Base-by-base conservation (phyloP, 2,329 filamentous ascomycete genomes). In the Fusarium sp. region DNA sequence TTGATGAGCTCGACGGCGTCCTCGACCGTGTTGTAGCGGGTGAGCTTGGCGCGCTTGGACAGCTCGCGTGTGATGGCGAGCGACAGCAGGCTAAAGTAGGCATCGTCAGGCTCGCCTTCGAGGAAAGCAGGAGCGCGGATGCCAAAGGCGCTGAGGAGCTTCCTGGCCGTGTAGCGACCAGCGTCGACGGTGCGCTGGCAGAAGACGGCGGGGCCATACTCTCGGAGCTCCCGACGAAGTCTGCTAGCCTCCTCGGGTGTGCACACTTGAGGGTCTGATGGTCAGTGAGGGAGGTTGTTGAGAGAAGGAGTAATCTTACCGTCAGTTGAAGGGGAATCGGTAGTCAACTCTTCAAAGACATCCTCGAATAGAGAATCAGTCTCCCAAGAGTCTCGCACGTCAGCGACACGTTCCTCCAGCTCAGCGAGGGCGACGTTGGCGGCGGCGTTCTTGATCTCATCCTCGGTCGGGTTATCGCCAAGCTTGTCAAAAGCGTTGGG, bases 141-240 rank as follows among this genome's bases (percentile, higher is more conserved):
- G 69, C 92, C 92, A 85, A 98, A 98, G 16, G 95, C 95, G 10
- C 94, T 95, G 80, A 96, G 91, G 33, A 98, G 87, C 83, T 94
- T 96, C 84, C 93, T 95, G 64, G 93, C 93, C 22, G 92, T 92
- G 80, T 97, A 91, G 61, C 87, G 87, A 35, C 91, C 91, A 63
- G 88, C 88, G 72, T 91, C 90, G 60, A 97, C 87, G 35, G 93
- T 95, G 76, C 91, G 88, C 77, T 91, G 86, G 79, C 94, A 91
- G 81, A 98, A 97, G 70, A 92, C 88, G 70, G 91, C 89, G 25
- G 94, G 93, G n/a, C 95, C 95, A 71, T 95, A 86, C 62, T 91
- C 87, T 80, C 93, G 93, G 68, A 98, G 87, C 73, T 93, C 88
- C 77, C 92, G 89, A 74, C 93, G 91, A 80, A 92, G 93, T 20